Evolutionary conservation across 352 stramenopile genomes (phyloP).

Genomic region (Nothophytophthora sp.): DNA sequence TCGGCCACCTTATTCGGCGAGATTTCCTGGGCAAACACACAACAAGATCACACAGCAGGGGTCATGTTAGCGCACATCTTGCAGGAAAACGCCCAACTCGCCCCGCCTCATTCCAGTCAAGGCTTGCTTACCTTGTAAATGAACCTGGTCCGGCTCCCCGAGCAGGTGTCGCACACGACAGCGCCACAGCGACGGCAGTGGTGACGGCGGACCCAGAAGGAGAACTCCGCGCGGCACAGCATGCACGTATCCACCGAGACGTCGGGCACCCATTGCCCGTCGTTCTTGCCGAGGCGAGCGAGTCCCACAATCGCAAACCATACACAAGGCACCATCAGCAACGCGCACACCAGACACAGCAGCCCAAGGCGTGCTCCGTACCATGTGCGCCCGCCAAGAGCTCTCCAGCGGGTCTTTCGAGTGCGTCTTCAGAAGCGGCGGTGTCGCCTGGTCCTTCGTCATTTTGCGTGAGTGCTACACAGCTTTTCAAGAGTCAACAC

Average conservation of each 20-base stretch:
- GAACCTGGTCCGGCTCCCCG: slow-evolving; percentile 76
- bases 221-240: slow-evolving; percentile 83
- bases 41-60: no score
- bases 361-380: slow-evolving; percentile 11
- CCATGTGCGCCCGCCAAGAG: slow-evolving; percentile 88
- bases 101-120: not conserved
- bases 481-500: no score
- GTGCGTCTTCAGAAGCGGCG: slow-evolving; percentile 64
- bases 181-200: slow-evolving; percentile 88
- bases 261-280: slow-evolving; percentile 86
- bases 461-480: slow-evolving; percentile 13
- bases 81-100: no score
- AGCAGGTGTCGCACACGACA: slow-evolving; percentile 81
- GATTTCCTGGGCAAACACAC: slow-evolving; percentile 50
- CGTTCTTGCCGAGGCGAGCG: no score
- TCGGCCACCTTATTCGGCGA: slow-evolving; percentile 51
- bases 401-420: slow-evolving; percentile 86
- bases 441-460: slow-evolving; percentile 26
- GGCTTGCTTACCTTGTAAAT: slow-evolving; percentile 69
- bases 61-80: no score
- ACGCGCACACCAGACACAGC: not conserved
- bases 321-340: slow-evolving; percentile 2
- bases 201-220: slow-evolving; percentile 87
- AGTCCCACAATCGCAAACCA: no score
- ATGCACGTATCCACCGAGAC: slow-evolving; percentile 80